Percentiles rank a stretch among this genome's conserved stretches.
These are phyloP conservation scores for Ambrosia trifida DNA, from an alignment of 129 eudicot species.

Conservation along the genomic window DNA sequence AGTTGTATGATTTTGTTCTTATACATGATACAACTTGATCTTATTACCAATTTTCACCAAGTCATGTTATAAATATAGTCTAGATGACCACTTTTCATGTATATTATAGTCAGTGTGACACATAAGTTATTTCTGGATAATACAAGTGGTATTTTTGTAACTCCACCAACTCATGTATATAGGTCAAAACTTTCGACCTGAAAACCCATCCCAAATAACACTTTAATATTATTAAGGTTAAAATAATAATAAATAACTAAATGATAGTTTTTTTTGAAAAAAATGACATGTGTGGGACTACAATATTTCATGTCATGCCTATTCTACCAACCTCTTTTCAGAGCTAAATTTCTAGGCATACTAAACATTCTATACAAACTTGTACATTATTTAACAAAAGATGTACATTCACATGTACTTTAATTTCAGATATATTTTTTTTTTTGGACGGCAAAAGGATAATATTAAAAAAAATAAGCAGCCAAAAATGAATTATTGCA, in stretches of 20 bases:
- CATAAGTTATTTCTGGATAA: too few species aligned
- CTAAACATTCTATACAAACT: neutral
- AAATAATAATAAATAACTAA: neutral
- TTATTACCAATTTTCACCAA: too few species aligned
- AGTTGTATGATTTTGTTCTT: too few species aligned
- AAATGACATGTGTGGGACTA: conserved; percentile 9
- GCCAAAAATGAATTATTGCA: neutral
- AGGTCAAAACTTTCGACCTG: conserved; percentile 9
- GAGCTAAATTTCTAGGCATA: too few species aligned
- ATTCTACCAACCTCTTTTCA: neutral
- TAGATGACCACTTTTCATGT: too few species aligned
- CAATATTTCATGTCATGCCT: conserved; percentile 27
- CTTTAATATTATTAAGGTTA: neutral
- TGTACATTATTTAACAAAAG: neutral
- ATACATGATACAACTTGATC: too few species aligned
- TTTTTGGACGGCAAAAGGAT: too few species aligned
- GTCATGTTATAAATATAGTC: too few species aligned
- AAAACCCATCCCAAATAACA: conserved; percentile 8
- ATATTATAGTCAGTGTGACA: too few species aligned
- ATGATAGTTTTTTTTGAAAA: conserved; percentile 7
- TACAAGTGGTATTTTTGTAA: too few species aligned
- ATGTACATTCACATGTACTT: neutral
- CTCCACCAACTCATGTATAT: too few species aligned
- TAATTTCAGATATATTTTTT: neutral
- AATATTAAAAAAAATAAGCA: neutral